Evolutionary conservation across 768 basidiomycete genomes (phyloP).

Genomic region (Russula emetica): DNA sequence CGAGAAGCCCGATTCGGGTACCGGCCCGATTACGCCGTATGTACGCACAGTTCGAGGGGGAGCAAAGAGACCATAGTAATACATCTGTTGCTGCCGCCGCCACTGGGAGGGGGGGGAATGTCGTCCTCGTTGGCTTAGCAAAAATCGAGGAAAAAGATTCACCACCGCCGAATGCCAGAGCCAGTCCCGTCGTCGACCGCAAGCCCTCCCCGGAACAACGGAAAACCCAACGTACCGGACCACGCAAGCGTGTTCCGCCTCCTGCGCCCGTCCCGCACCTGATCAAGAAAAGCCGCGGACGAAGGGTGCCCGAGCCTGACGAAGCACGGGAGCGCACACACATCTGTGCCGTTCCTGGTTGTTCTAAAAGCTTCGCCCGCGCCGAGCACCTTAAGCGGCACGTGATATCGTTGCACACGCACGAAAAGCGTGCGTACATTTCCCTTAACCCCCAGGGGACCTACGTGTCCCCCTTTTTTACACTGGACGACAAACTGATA

Average conservation of each 20-base stretch:
- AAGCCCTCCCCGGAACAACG: not conserved
- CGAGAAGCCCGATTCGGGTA: slow-evolving; percentile 13
- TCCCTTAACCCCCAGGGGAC: not conserved
- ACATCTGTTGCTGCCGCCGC: not conserved
- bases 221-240: not conserved
- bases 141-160: not conserved
- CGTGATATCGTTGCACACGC: slow-evolving; percentile 73
- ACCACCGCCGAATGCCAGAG: not conserved
- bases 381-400: slow-evolving; percentile 82
- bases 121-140: not conserved
- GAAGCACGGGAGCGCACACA: slow-evolving; percentile 46
- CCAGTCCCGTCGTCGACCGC: not conserved
- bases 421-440: slow-evolving; percentile 71
- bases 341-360: slow-evolving; percentile 64
- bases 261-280: slow-evolving; percentile 73
- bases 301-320: slow-evolving; percentile 52
- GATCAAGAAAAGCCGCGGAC: slow-evolving; percentile 75
- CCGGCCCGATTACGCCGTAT: slow-evolving; percentile 22
- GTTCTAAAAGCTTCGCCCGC: slow-evolving; percentile 74
- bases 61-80: not conserved
- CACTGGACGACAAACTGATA: not conserved
- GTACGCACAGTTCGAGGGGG: not conserved
- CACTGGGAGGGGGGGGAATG: not conserved
- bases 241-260: slow-evolving; percentile 27
- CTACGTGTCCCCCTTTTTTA: not conserved